Base-by-base conservation (phyloP, 805 yeast species). In the Metschnikowia santaceciliae region DNA sequence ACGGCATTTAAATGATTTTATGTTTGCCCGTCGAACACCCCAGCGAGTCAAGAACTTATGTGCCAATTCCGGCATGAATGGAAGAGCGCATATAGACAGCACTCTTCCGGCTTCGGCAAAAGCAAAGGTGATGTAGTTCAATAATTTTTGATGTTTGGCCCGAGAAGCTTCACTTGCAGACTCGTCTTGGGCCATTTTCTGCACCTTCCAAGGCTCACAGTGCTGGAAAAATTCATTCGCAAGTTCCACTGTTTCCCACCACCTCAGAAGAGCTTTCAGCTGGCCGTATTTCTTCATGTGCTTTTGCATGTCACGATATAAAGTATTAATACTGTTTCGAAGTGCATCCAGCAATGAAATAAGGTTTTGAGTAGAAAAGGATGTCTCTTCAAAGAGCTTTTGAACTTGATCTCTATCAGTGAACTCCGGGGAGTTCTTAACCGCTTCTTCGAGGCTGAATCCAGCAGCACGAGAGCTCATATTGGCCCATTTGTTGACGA, bases 401-500 rank as follows among this genome's bases (percentile, higher is more conserved):
- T 32, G 46, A 2, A 42, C 30, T 20, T 42, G 14, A 26, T n/a
- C 19, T 11, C 3, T 20, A 10, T 33, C 20, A 22, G 19, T 22
- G 20, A 4, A 42, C 6, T 42, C 32, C 4, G 13, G 6, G 66
- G 45, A 54, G 50, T 56, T 57, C 8, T 42, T 62, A 50, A 67
- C 69, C 2, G 88, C 79, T 32, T 81, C 64, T 11, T 61, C 61
- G 15, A 88, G 72, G 61, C 77, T 67, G 60, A 92, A 92, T 1
- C 91, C 88, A 49, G 95, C 83, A 34, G 84, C 79, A 53, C 99
- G 75, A 54, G 84, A 79, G 19, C 86, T 74, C 45, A 91, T 72
- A 61, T 92, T 94, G 42, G 94, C 90, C 69, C 84, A 84, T 64
- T 91, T 91, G 53, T 90, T 89, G 50, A 89, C 83, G 38, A 92